Evolutionary conservation across 495 filamentous ascomycete species (phyloP).

Genomic region (Penicillium nucicola): DNA sequence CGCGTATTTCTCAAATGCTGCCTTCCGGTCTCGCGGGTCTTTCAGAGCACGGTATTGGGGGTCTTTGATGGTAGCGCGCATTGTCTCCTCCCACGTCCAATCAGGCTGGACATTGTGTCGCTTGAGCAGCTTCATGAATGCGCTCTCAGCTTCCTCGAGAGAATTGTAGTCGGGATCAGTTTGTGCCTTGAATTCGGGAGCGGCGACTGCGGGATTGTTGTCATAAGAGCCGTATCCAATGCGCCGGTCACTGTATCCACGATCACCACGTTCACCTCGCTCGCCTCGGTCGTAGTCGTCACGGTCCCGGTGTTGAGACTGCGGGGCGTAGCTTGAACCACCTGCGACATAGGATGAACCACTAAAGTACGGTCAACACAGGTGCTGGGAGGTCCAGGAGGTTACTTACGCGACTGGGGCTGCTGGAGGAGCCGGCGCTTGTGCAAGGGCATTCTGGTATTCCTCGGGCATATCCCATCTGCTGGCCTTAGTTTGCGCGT

Average conservation of each 20-base stretch:
- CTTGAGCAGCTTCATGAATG: slow-evolving; percentile 88
- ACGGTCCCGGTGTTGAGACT: slow-evolving; percentile 27
- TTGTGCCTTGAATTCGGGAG: slow-evolving; percentile 59
- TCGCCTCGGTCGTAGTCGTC: slow-evolving; percentile 42
- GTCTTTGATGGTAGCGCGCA: slow-evolving; percentile 87
- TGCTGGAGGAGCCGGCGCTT: slow-evolving; percentile 45
- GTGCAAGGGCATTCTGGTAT: slow-evolving; percentile 69
- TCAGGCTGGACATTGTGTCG: slow-evolving; percentile 81
- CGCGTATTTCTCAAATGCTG: slow-evolving; percentile 94
- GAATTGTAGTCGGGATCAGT: slow-evolving; percentile 82
- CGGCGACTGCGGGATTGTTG: slow-evolving; percentile 54
- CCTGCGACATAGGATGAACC: slow-evolving; percentile 66
- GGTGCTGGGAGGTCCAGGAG: not conserved
- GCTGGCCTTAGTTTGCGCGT: slow-evolving; percentile 86
- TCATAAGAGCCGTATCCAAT: slow-evolving; percentile 57
- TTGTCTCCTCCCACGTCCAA: slow-evolving; percentile 89
- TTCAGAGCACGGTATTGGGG: slow-evolving; percentile 91
- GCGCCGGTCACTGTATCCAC: slow-evolving; percentile 62
- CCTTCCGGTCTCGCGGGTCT: slow-evolving; percentile 87
- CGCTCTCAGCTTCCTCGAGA: slow-evolving; percentile 87
- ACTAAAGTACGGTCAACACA: slow-evolving; percentile 40
- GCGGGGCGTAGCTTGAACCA: slow-evolving; percentile 41
- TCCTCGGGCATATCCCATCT: slow-evolving; percentile 92
- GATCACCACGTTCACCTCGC: slow-evolving; percentile 38
- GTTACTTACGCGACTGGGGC: slow-evolving; percentile 58